These are phyloP conservation scores for Magnolia officinalis DNA, from an alignment of 164 flowering plant genomes.

Conservation along the genomic window DNA sequence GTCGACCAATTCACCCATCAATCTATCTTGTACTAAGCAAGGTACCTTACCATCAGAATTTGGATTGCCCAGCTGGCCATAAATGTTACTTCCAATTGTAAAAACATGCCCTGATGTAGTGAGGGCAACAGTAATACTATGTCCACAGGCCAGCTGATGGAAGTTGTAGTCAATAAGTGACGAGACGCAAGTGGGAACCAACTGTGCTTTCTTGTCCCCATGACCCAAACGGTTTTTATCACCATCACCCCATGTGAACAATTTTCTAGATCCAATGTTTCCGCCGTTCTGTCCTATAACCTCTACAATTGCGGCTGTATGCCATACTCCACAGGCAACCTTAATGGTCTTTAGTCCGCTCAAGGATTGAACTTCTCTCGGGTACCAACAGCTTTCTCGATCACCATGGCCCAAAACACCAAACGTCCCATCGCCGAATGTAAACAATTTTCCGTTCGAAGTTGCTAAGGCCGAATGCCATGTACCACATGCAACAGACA, in stretches of 20 bases:
- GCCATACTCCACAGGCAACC: conserved; percentile 89
- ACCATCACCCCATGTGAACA: conserved; percentile 94
- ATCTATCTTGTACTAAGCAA: conserved; percentile 59
- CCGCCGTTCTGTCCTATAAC: conserved; percentile 28
- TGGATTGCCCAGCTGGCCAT: conserved; percentile 82
- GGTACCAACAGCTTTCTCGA: conserved; percentile 50
- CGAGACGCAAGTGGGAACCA: conserved; percentile 65
- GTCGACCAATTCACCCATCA: conserved; percentile 70
- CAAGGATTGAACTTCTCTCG: conserved; percentile 63
- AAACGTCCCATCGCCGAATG: conserved; percentile 82
- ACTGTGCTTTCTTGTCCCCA: conserved; percentile 57
- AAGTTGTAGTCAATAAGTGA: conserved; percentile 63
- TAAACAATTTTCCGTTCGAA: conserved; percentile 59
- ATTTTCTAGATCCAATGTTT: conserved; percentile 42
- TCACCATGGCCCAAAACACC: conserved; percentile 87
- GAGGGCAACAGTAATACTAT: conserved; percentile 62
- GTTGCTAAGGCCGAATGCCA: conserved; percentile 85
- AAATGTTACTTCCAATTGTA: conserved; percentile 57
- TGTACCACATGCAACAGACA: conserved; percentile 74
- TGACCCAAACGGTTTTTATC: conserved; percentile 81
- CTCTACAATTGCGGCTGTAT: conserved; percentile 84
- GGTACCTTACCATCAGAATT: conserved; percentile 56
- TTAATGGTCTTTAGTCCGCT: conserved; percentile 51
- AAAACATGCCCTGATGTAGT: conserved; percentile 78
- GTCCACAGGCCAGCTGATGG: conserved; percentile 76